phyloP scores from a whole-genome alignment of 2,329 filamentous ascomycete genomes.

The Botrytis deweyae region DNA sequence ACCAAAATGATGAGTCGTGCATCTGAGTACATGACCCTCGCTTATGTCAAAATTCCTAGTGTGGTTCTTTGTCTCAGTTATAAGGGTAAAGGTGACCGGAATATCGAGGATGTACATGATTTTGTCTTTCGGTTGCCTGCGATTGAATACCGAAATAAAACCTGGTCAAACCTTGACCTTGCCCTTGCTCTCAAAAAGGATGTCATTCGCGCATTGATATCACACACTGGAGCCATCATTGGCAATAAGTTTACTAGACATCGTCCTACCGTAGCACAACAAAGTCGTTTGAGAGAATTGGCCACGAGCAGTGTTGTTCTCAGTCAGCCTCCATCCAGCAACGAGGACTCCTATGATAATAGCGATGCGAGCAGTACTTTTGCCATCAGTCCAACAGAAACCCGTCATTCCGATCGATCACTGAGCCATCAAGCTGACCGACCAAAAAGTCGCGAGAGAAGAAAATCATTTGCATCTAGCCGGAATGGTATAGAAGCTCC shows the following conservation, averaged over 20 bases:
- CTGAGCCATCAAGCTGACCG: constrained; percentile 22
- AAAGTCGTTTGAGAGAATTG: constrained; percentile 76
- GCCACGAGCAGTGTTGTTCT: constrained; percentile 59
- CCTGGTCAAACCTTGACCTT: constrained; percentile 96
- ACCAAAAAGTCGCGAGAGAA: constrained; percentile 32
- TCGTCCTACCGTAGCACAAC: constrained; percentile 75
- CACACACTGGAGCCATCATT: constrained; percentile 92
- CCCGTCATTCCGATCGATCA: constrained; percentile 31
- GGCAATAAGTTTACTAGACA: constrained; percentile 95
- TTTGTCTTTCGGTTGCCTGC: constrained; percentile 95
- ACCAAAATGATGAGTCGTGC: constrained; percentile 95
- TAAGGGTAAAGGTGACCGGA: constrained; percentile 93
- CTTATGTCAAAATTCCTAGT: constrained; percentile 91
- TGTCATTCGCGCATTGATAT: constrained; percentile 89
- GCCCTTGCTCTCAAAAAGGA: constrained; percentile 92
- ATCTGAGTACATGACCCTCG: constrained; percentile 95
- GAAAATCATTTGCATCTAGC: constrained; percentile 37
- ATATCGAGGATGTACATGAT: constrained; percentile 94
- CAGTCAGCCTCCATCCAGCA: constrained; percentile 31
- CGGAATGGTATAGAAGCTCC: constrained; percentile 30
- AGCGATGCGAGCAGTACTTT: constrained; percentile 37
- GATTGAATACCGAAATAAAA: constrained; percentile 97
- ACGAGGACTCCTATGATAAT: constrained; percentile 37
- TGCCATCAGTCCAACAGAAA: constrained; percentile 32
- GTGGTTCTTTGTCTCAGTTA: constrained; percentile 95